These are phyloP conservation scores for Furcasterigmium sp. DNA, from an alignment of 2,329 filamentous ascomycete genomes.

Conservation along the genomic window DNA sequence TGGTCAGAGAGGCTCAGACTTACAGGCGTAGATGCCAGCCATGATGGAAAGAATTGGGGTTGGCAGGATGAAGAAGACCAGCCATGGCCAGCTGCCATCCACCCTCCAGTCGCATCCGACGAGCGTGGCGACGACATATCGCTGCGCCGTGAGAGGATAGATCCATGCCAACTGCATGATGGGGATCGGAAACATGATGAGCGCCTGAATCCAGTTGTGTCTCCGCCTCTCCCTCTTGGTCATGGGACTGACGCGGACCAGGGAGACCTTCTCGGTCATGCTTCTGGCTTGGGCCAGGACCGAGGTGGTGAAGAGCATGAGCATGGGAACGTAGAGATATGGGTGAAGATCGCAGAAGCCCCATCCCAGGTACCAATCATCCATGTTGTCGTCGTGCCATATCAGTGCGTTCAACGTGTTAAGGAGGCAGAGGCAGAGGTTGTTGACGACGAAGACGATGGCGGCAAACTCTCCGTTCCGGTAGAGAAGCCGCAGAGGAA, in stretches of 20 bases:
- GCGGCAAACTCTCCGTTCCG: conserved; percentile 51
- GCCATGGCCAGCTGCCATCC: conserved; percentile 39
- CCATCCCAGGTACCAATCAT: conserved; percentile 43
- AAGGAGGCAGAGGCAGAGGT: conserved; percentile 41
- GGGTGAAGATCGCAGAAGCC: conserved; percentile 50
- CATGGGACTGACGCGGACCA: conserved; percentile 34
- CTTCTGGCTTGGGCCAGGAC: conserved; percentile 51
- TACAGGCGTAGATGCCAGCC: conserved; percentile 43
- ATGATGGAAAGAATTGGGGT: conserved; percentile 35
- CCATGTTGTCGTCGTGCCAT: conserved; percentile 47
- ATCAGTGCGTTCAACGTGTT: conserved; percentile 45
- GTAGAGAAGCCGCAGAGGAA: conserved; percentile 46
- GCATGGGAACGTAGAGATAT: conserved; percentile 36
- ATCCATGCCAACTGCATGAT: conserved; percentile 42
- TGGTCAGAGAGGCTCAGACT: conserved; percentile 18
- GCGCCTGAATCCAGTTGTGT: conserved; percentile 39
- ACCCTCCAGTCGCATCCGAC: conserved; percentile 42
- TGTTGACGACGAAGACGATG: conserved; percentile 39
- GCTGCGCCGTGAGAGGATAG: conserved; percentile 39
- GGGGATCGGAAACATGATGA: conserved; percentile 51
- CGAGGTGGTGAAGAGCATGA: conserved; percentile 43
- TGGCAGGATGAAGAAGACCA: conserved; percentile 43
- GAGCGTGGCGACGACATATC: conserved; percentile 45
- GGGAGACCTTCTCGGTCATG: conserved; percentile 43
- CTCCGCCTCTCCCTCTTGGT: conserved; percentile 33